Base-by-base conservation (phyloP, 148 eudicot genomes). In the Rhododendron simsii region DNA sequence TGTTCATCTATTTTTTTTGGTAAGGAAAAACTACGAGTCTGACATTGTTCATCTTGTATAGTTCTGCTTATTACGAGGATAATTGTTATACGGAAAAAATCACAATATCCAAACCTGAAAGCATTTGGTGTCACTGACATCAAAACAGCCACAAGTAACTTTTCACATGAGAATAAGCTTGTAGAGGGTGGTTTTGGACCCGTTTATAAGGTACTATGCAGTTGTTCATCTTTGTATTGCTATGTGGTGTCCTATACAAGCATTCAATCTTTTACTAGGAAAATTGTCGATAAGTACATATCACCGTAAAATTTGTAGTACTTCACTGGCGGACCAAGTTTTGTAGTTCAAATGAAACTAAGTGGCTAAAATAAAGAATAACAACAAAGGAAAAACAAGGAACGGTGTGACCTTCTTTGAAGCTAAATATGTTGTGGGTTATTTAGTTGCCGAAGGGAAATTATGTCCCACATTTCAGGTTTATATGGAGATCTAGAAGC, bases 141-240 rank as follows among this genome's bases (percentile, higher is more conserved):
- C 23, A 71, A 41, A 83, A 85, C 63, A 3, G 89, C 90, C 59
- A 91, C 93, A 83, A 53, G 82, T n/a, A 82, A 83, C 50, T 91
- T 91, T 83, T 88, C 91, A 14, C 2, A 0, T 20, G 55, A 71
- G 61, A 88, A 87, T 65, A 89, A 88, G 89, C 89, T 91, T 20
- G 91, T 91, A 47, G 88, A 90, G 80, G 93, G 93, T 83, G 93
- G 93, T 41, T 91, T 21, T 87, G 93, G 91, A 78, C 91, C 91
- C 4, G 91, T 91, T 37, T 90, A 88, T 50, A 89, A 89, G 91
- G 93, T 91, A 89, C 51, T 26, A 65, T 81, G 10, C 28, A 7
- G 63, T 80, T n/a, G 30, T 65, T 65, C 71, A 0, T n/a, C n/a
- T n/a, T n/a, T n/a, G n/a, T n/a, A n/a, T n/a, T n/a, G n/a, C n/a